Evolutionary conservation across 1,284 basidiomycete genomes (phyloP), one percentile per base, ranked within the genome.

Genomic region (Fomitiporia mediterranea): DNA sequence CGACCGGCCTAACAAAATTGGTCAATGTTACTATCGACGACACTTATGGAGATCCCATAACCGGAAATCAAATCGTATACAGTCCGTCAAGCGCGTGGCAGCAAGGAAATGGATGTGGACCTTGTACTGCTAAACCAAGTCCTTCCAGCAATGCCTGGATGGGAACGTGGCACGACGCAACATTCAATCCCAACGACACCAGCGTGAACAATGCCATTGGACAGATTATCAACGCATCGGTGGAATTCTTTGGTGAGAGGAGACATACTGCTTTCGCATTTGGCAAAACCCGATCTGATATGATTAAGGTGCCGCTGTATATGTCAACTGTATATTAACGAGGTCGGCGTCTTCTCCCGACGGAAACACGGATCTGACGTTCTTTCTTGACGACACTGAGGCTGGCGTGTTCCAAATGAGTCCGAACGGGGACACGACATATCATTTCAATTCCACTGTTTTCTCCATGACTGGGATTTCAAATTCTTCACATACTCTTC

Each of bases 1-100:
- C 15, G 15, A 23, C 44, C 11, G 17, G 4, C 15, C 8, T 15
- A 11, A 17, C 21, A 8, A 4, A 30, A 28, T 5, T 46, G 23
- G 30, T 46, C 8, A 59, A 59, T 39, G 40, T 59, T 6, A 55
- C 53, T 4, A 51, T 59, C n/a, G 57, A 59, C 42, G 57, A 59
- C 34, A 23, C 35, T 15, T 30, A 43, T 27, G 57, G 57, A 2
- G 57, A 59, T 28, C 47, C 48, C 6, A 44, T 32, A n/a, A 59
- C 7, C 9, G 53, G 57, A 7, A n/a, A 46, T 21, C n/a, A 35
- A 8, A 59, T 59, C 28, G 19, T 27, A 8, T 59, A 59, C 23
- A 35, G 15, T 32, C 57, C 52, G 15, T 19, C 48, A 4, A 37
- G 1, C 5, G 57, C 52, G 17, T 59, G 57, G 57, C 34, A 58